Base-by-base conservation (phyloP, 768 basidiomycete genomes). In the Cystobasidium tubakii region DNA sequence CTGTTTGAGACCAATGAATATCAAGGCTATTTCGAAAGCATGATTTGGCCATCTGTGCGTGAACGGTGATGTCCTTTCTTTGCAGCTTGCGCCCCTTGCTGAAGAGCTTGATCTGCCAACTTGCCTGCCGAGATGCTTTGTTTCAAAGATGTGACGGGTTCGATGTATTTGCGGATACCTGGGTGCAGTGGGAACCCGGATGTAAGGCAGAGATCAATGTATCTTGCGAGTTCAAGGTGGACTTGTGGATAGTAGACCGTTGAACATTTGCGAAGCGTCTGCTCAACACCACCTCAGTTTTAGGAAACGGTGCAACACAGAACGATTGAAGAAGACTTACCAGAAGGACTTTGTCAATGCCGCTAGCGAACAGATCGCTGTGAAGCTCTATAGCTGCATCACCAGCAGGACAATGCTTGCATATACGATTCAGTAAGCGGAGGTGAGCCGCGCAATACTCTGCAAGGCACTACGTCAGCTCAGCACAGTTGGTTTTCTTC, bases 261-360 rank as follows among this genome's bases (percentile, higher is more conserved):
- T 21, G 94, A 97, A 19, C 96, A 92, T 82, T 97, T 97, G 64
- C 96, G 90, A 0, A 92, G 87, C 54, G 94, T 91, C 94, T 98
- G 77, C 1, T n/a, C 17, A n/a, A 25, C 12, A 42, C 23, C 2
- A 31, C 19, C 54, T 43, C 53, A 23, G 62, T 7, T 64, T n/a
- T n/a, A n/a, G 33, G 31, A 7, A 29, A 12, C 36, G 29, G 44
- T n/a, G n/a, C n/a, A n/a, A n/a, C n/a, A n/a, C n/a, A n/a, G n/a
- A n/a, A 17, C 33, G 39, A 7, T 42, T 65, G 21, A 46, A 25
- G 62, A 23, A 23, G 15, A 78, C 88, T 78, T 81, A 96, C 96
- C 75, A 94, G 82, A 66, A 99, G 84, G 53, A 97, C 89, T 39
- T 91, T 87, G 79, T 98, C 95, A 55, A 98, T 83, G 0, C 96